Conservation (phyloP, 495 filamentous ascomycete genomes). For the Chaetomium cochliodes region DNA sequence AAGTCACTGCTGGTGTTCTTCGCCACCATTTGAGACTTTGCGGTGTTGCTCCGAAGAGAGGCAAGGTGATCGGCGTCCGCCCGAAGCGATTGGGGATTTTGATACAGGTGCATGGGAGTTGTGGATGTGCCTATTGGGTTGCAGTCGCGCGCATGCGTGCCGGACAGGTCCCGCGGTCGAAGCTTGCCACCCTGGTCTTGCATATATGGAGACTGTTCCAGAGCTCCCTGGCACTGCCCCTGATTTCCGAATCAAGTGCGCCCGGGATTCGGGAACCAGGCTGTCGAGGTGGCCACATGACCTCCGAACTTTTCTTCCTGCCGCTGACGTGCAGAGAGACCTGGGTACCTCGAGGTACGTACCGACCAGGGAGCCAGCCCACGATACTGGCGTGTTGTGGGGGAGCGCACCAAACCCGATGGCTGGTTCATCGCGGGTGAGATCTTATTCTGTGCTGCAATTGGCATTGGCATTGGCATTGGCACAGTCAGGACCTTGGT, state of each 20-base stretch:
- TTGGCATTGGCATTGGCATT: too few species aligned
- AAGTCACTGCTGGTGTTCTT: slow-evolving; percentile 5
- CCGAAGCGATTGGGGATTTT: not conserved
- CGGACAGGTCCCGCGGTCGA: slow-evolving; percentile 9
- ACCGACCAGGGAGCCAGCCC: not conserved
- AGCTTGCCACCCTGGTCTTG: slow-evolving; percentile 15
- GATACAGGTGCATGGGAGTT: not conserved
- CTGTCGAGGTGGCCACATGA: slow-evolving; percentile 11
- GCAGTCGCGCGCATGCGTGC: not conserved
- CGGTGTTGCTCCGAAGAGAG: slow-evolving; percentile 4
- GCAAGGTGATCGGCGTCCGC: slow-evolving; percentile 4
- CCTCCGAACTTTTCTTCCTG: not conserved
- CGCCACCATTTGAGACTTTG: not conserved
- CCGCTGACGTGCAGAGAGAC: not conserved
- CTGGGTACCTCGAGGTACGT: not conserved
- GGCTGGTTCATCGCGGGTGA: too few species aligned
- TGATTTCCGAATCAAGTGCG: slow-evolving; percentile 9
- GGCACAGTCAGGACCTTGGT: too few species aligned
- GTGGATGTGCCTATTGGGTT: slow-evolving; percentile 9
- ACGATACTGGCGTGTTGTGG: too few species aligned
- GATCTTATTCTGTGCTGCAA: too few species aligned
- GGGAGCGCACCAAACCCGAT: too few species aligned
- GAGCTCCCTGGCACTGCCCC: not conserved
- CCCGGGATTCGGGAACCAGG: slow-evolving; percentile 17
- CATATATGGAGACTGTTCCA: slow-evolving; percentile 4